phyloP scores from a whole-genome alignment of 148 eudicot genomes.

The Polygonum maritimum region DNA sequence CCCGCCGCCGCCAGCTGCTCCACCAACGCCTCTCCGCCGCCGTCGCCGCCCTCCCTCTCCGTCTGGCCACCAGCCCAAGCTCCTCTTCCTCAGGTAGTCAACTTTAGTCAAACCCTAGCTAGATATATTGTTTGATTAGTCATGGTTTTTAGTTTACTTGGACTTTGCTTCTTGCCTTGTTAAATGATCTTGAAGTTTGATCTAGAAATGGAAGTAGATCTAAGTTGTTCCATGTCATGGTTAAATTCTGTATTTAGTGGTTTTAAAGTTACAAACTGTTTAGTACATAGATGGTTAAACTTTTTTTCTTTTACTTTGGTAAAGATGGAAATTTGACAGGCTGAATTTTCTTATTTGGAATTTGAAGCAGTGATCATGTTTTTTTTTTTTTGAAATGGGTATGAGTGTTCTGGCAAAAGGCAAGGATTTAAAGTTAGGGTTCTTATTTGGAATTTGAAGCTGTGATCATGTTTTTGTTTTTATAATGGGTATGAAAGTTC shows the following conservation, averaged over 20 bases:
- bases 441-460: no score
- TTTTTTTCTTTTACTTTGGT: background rate
- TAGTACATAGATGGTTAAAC: background rate
- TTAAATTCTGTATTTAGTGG: background rate
- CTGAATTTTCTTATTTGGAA: background rate
- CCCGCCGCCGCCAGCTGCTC: slow-evolving; percentile 38
- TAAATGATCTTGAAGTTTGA: background rate
- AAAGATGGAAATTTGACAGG: background rate
- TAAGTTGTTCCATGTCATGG: background rate
- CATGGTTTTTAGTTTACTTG: background rate
- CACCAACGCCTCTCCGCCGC: slow-evolving; percentile 19
- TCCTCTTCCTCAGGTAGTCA: slow-evolving; percentile 11
- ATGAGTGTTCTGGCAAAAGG: no score
- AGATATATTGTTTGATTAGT: no score
- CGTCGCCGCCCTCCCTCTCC: background rate
- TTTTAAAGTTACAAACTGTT: background rate
- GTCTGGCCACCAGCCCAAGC: background rate
- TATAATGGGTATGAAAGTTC: no score
- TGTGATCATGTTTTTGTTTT: no score
- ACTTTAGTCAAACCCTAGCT: background rate
- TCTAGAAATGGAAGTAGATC: background rate
- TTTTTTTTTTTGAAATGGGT: no score
- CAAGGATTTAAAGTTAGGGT: no score
- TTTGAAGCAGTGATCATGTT: background rate
- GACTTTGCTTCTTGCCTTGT: background rate